Conservation (phyloP, 2,329 filamentous ascomycete species). For the Aspergillus pseudotamarii region DNA sequence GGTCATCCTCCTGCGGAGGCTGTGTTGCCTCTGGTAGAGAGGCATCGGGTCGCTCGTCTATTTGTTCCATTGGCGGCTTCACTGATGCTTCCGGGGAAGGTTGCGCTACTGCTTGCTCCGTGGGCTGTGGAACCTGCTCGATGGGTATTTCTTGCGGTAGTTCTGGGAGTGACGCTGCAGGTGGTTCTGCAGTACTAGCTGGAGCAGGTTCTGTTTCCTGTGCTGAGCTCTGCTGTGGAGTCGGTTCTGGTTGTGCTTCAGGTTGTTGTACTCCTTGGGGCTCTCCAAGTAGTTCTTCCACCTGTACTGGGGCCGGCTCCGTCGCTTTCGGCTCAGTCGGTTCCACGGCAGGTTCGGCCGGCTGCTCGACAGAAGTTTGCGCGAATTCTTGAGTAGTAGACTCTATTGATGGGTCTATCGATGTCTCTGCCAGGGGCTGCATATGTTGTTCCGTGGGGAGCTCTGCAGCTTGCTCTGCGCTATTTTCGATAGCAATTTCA, state of each 20-base stretch:
- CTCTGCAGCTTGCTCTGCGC: not conserved
- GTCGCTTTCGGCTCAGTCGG: not conserved
- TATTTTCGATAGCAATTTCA: not conserved
- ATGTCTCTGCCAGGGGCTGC: not conserved
- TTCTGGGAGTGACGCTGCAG: conserved; percentile 10
- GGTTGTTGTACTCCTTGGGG: not conserved
- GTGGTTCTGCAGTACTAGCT: conserved; percentile 2
- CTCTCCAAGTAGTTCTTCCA: not conserved
- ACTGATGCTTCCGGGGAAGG: not conserved
- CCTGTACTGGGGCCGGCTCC: not conserved
- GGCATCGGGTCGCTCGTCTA: not conserved
- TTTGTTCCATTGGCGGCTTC: conserved; percentile 5
- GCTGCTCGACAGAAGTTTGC: conserved; percentile 7
- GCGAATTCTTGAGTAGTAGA: not conserved
- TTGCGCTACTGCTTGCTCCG: conserved; percentile 5
- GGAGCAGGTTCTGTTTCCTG: conserved; percentile 7
- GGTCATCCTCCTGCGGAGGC: not conserved
- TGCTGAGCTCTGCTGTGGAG: not conserved
- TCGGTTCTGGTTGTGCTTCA: not conserved
- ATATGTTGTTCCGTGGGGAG: not conserved
- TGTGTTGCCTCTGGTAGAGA: not conserved
- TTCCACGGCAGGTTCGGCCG: not conserved
- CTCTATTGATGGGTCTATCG: not conserved
- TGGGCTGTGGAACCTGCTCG: not conserved
- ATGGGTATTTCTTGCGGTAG: not conserved